A percentile compares a stretch with the other conserved stretches of the same genome.
phyloP scores from a whole-genome alignment of 169 alveolate species.

The Plasmodium knowlesi region DNA sequence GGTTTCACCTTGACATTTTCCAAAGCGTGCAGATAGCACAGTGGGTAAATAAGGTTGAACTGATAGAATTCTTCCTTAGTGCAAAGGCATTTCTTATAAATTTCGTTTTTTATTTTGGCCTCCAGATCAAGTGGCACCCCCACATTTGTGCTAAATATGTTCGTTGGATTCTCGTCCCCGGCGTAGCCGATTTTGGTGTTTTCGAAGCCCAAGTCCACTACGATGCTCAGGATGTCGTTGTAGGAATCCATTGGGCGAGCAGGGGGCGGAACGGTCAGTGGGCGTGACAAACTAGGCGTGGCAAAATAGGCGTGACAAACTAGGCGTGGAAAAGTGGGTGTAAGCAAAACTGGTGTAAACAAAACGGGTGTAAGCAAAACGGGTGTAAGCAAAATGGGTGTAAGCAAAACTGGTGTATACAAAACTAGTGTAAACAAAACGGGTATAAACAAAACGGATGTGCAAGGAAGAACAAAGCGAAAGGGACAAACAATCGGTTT shows the following conservation, averaged over 20 bases:
- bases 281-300: neutral
- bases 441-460: neutral
- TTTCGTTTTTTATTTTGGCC: slow-evolving; percentile 25
- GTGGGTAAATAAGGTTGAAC: slow-evolving; percentile 54
- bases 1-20: slow-evolving; percentile 27
- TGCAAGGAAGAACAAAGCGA: neutral
- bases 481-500: neutral
- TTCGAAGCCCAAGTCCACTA: slow-evolving; percentile 63
- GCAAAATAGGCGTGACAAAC: too few species aligned
- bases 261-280: neutral
- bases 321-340: too few species aligned
- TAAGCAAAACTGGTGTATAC: too few species aligned
- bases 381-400: too few species aligned
- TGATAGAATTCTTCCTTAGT: slow-evolving; percentile 48
- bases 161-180: slow-evolving; percentile 55
- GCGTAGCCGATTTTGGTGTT: slow-evolving; percentile 58
- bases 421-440: too few species aligned
- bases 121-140: slow-evolving; percentile 45
- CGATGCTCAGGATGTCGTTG: slow-evolving; percentile 59
- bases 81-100: slow-evolving; percentile 54
- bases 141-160: slow-evolving; percentile 39
- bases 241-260: slow-evolving; percentile 38
- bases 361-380: too few species aligned
- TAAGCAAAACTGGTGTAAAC: too few species aligned
- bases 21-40: slow-evolving; percentile 26